Evolutionary conservation across 1,284 basidiomycete genomes (phyloP).

Genomic region (Hypsizygus ulmarius): DNA sequence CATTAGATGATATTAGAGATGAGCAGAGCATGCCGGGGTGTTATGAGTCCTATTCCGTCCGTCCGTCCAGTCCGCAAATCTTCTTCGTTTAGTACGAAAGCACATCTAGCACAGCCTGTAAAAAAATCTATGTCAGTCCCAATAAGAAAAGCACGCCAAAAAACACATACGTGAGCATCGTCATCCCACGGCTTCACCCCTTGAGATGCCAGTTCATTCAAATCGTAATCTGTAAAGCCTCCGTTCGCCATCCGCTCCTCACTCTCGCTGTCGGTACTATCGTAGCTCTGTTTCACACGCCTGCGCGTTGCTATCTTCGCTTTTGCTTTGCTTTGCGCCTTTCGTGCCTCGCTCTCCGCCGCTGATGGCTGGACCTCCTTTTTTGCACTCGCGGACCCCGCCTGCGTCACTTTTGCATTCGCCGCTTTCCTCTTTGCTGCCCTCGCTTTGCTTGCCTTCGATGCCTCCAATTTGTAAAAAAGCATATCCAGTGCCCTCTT

Average conservation of each 20-base stretch:
- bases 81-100: slow-evolving; percentile 5
- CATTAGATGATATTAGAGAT: no score
- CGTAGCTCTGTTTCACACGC: background rate
- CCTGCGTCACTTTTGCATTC: background rate
- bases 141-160: background rate
- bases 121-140: background rate
- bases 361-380: slow-evolving; percentile 4
- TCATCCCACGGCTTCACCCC: slow-evolving; percentile 48
- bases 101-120: slow-evolving; percentile 6
- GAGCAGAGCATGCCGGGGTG: no score
- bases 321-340: slow-evolving; percentile 6
- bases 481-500: slow-evolving; percentile 24
- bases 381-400: slow-evolving; percentile 1
- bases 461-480: slow-evolving; percentile 19
- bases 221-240: slow-evolving; percentile 36
- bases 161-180: slow-evolving; percentile 36
- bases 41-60: no score
- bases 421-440: background rate
- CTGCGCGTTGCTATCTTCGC: background rate
- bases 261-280: background rate
- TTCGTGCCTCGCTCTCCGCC: background rate
- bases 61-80: background rate
- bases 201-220: slow-evolving; percentile 35
- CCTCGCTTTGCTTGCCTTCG: background rate
- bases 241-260: slow-evolving; percentile 24